These are phyloP conservation scores for Geotrichum siamense DNA, from an alignment of 1,139 yeast species.

Conservation along the genomic window DNA sequence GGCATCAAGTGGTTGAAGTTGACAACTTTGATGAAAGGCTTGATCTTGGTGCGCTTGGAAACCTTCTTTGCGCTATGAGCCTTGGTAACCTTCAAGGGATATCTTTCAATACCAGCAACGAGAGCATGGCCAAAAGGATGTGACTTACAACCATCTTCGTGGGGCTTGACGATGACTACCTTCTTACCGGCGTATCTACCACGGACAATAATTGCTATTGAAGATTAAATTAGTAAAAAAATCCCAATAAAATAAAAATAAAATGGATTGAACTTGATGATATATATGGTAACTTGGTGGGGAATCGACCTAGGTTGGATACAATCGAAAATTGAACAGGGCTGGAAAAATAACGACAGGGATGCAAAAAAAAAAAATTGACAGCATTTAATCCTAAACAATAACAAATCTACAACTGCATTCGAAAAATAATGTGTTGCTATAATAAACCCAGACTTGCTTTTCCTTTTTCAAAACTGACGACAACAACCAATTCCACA, in stretches of 20 bases:
- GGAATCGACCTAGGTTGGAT: too few species aligned
- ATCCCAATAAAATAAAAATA: background rate
- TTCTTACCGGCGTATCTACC: conserved; percentile 99
- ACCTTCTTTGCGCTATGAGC: conserved; percentile 92
- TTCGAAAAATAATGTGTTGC: too few species aligned
- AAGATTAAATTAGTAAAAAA: background rate
- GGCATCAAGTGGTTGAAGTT: conserved; percentile 99
- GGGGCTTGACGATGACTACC: conserved; percentile 98
- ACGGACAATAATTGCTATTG: conserved; percentile 93
- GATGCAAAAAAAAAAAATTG: too few species aligned
- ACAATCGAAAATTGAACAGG: too few species aligned
- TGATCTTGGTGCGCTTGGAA: conserved; percentile 95
- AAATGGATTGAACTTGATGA: too few species aligned
- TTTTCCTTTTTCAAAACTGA: too few species aligned
- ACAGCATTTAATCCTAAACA: too few species aligned
- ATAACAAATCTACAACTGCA: too few species aligned
- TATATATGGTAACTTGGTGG: too few species aligned
- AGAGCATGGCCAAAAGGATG: conserved; percentile 99
- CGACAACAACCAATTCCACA: too few species aligned
- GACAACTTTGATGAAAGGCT: conserved; percentile 98
- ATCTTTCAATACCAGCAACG: conserved; percentile 99
- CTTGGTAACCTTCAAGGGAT: conserved; percentile 96
- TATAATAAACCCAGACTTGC: too few species aligned
- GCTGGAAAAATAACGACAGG: too few species aligned
- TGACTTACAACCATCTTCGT: conserved; percentile 97